Percentiles rank a stretch among this genome's conserved stretches.
phyloP scores from a whole-genome alignment of 345 rosid species.

The Brassica carinata region DNA sequence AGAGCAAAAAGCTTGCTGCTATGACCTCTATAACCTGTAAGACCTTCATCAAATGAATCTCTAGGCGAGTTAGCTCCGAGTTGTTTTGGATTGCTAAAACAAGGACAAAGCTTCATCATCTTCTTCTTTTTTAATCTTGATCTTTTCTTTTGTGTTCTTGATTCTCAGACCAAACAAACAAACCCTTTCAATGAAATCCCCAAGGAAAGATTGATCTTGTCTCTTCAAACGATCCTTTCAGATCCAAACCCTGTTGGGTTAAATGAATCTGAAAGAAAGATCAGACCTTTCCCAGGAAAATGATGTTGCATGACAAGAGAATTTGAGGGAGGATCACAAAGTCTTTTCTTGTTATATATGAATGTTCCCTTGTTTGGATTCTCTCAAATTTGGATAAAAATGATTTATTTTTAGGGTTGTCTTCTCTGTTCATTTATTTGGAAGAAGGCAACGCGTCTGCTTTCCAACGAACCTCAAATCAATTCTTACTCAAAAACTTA shows the following conservation, averaged over 20 bases:
- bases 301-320: constrained; percentile 39
- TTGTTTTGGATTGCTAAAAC: constrained; percentile 29
- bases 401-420: constrained; percentile 32
- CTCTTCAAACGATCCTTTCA: constrained; percentile 28
- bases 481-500: constrained; percentile 13
- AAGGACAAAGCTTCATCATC: constrained; percentile 45
- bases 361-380: constrained; percentile 36
- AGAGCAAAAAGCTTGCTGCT: constrained; percentile 35
- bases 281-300: constrained; percentile 41
- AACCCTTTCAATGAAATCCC: constrained; percentile 13
- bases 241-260: constrained; percentile 41
- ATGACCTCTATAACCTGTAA: constrained; percentile 39
- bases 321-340: constrained; percentile 38
- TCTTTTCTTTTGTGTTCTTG: constrained; percentile 20
- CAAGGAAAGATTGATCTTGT: constrained; percentile 36
- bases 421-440: constrained; percentile 31
- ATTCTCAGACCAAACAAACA: constrained; percentile 20
- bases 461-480: constrained; percentile 26
- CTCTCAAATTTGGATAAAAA: constrained; percentile 34
- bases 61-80: constrained; percentile 29
- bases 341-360: constrained; percentile 36
- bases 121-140: background rate
- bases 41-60: constrained; percentile 43
- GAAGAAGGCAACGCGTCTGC: constrained; percentile 38
- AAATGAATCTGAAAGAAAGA: constrained; percentile 42